Conservation (phyloP, 2,329 filamentous ascomycete species). For the Fusarium redolens region DNA sequence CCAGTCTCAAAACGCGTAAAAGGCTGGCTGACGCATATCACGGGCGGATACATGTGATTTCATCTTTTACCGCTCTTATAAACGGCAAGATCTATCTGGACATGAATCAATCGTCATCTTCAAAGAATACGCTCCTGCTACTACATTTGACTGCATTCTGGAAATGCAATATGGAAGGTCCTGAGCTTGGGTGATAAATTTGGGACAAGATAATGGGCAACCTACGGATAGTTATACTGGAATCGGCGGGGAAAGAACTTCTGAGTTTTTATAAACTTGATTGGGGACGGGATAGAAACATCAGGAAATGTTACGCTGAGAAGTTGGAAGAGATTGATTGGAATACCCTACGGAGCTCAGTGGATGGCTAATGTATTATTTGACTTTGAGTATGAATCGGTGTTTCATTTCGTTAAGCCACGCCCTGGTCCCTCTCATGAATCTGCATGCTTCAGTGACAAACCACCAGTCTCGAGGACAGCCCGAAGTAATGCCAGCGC, state of each 20-base stretch:
- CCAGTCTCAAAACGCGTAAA: slow-evolving; percentile 19
- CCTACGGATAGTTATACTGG: too few species aligned
- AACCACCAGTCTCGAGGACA: neutral
- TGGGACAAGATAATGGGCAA: too few species aligned
- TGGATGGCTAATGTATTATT: neutral
- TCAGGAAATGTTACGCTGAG: neutral
- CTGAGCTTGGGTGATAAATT: neutral
- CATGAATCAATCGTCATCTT: neutral
- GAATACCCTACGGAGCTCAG: neutral
- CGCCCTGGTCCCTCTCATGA: accelerated
- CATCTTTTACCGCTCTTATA: neutral
- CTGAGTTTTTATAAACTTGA: neutral
- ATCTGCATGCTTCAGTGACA: too few species aligned
- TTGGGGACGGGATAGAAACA: neutral
- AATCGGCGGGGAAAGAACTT: neutral
- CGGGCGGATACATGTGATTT: slow-evolving; percentile 8
- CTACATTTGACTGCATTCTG: neutral
- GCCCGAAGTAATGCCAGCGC: too few species aligned
- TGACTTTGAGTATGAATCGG: neutral
- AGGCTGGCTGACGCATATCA: slow-evolving; percentile 8
- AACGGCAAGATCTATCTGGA: neutral
- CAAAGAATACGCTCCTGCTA: neutral
- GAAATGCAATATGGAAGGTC: neutral
- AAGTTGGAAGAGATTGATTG: neutral
- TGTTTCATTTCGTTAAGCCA: accelerated